Conservation (phyloP, 495 filamentous ascomycete genomes). For the Hypoxylon subgilvum region DNA sequence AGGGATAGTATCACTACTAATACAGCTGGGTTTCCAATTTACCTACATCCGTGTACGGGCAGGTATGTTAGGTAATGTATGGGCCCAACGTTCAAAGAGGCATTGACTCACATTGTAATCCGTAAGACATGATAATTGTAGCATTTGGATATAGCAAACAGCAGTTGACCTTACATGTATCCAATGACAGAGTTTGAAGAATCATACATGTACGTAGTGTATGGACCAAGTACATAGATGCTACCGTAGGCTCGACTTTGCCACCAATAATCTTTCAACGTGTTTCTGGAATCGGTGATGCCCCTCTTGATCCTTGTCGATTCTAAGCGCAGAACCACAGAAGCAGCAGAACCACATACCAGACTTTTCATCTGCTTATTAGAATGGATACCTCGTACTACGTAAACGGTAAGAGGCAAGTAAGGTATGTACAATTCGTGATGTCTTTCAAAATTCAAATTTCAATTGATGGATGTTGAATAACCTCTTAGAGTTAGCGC, state of each 20-base stretch:
- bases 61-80: too few relatives aligned
- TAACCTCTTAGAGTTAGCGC: constrained; percentile 24
- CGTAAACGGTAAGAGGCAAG: not conserved
- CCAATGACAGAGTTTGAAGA: constrained; percentile 16
- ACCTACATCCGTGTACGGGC: too few relatives aligned
- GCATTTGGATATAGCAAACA: constrained; percentile 24
- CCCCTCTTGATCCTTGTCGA: constrained; percentile 29
- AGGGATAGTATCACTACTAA: constrained; percentile 16
- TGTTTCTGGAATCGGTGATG: constrained; percentile 35
- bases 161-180: constrained; percentile 8
- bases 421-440: too few relatives aligned
- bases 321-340: constrained; percentile 10
- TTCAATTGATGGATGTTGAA: too few relatives aligned
- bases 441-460: too few relatives aligned
- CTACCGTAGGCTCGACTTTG: constrained; percentile 8
- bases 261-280: constrained; percentile 30
- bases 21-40: too few relatives aligned
- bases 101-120: too few relatives aligned
- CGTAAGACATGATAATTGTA: constrained; percentile 13
- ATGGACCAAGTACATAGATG: too few relatives aligned
- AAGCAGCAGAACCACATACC: constrained; percentile 18
- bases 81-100: too few relatives aligned
- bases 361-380: too few relatives aligned
- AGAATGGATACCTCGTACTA: too few relatives aligned
- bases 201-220: not conserved